A percentile compares a stretch with the other conserved stretches of the same genome.
Evolutionary conservation across 371 early-diverging fungal species (phyloP).

Genomic region (Lichtheimia hyalospora): DNA sequence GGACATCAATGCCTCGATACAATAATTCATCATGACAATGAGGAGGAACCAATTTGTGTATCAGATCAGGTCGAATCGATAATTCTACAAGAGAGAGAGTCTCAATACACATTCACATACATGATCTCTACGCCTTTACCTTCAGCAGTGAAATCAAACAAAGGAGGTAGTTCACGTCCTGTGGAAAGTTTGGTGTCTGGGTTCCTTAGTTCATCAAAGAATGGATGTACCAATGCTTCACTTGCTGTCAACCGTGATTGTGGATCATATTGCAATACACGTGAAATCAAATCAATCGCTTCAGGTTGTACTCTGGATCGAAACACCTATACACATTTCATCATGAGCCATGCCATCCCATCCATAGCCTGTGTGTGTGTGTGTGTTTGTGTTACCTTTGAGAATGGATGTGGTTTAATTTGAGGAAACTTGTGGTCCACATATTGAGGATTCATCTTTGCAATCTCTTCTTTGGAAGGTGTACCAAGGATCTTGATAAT

Average conservation of each 20-base stretch:
- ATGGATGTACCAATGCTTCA: constrained; percentile 94
- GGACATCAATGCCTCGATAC: constrained; percentile 40
- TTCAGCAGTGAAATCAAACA: constrained; percentile 90
- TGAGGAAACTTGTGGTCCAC: constrained; percentile 96
- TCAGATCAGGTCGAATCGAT: constrained; percentile 54
- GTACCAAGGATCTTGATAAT: constrained; percentile 98
- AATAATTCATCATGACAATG: constrained; percentile 57
- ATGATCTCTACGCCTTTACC: constrained; percentile 41
- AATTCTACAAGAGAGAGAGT: constrained; percentile 21
- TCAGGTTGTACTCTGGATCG: constrained; percentile 80
- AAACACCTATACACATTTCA: neutral
- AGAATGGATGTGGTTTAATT: constrained; percentile 89
- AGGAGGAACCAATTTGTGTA: constrained; percentile 60
- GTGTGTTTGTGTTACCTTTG: constrained; percentile 36
- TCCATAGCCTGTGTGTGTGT: too few relatives aligned
- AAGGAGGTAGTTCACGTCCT: constrained; percentile 81
- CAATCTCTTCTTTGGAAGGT: constrained; percentile 92
- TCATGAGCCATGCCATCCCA: neutral
- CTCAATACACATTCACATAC: neutral
- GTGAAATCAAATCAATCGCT: constrained; percentile 86
- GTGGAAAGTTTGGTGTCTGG: constrained; percentile 84
- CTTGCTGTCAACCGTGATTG: constrained; percentile 85
- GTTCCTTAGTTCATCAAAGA: constrained; percentile 94
- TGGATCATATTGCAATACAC: constrained; percentile 96
- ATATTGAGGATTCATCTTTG: constrained; percentile 92